phyloP scores from a whole-genome alignment of 352 stramenopile species.

The Peronospora farinosa region DNA sequence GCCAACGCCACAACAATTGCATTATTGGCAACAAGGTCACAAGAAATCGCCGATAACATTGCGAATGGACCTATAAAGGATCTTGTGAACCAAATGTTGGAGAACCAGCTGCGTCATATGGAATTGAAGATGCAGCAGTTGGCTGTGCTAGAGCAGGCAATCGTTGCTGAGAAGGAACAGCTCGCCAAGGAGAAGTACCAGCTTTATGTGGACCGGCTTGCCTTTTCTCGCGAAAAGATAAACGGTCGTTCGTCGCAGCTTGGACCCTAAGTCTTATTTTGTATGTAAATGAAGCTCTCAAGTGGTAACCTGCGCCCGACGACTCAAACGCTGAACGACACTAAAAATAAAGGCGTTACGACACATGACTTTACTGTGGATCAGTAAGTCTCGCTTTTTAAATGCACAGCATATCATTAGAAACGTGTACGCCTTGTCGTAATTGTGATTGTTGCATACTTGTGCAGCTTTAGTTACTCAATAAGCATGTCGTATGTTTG shows the following conservation, averaged over 20 bases:
- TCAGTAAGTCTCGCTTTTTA: no score
- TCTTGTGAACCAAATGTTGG: constrained; percentile 50
- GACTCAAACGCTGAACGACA: no score
- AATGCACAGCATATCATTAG: no score
- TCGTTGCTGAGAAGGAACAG: constrained; percentile 52
- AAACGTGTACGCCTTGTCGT: no score
- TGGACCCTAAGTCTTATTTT: neutral
- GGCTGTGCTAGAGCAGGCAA: constrained; percentile 42
- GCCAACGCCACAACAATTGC: constrained; percentile 53
- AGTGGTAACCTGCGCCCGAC: no score
- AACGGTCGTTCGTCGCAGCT: constrained; percentile 11
- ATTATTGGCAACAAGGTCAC: constrained; percentile 47
- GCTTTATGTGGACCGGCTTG: constrained; percentile 66
- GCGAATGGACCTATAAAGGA: constrained; percentile 39
- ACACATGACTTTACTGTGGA: no score
- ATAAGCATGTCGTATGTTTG: no score
- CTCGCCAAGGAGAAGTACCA: constrained; percentile 59
- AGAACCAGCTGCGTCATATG: constrained; percentile 70
- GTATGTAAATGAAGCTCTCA: neutral
- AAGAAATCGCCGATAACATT: constrained; percentile 40
- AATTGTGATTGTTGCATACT: no score
- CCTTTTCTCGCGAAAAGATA: constrained; percentile 52
- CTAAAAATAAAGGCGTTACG: no score
- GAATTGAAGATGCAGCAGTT: constrained; percentile 77
- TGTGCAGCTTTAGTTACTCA: no score